Conservation (phyloP, 345 rosid genomes). For the Rhizophora apiculata region DNA sequence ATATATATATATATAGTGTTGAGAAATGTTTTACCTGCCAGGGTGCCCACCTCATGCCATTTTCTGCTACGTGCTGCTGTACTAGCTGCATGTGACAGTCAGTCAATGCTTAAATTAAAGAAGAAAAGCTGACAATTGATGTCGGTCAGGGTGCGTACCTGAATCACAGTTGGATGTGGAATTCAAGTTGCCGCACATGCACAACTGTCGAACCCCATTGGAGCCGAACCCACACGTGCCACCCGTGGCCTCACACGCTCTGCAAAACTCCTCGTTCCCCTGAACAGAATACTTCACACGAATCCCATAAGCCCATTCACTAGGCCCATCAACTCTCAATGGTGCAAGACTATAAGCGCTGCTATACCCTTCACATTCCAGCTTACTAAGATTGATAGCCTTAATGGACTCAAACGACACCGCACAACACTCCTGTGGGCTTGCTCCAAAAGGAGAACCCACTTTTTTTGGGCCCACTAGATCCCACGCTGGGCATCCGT, state of each 20-base stretch:
- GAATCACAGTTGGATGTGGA: constrained; percentile 85
- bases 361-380: constrained; percentile 80
- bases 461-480: constrained; percentile 38
- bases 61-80: constrained; percentile 11
- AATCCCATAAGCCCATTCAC: constrained; percentile 72
- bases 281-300: constrained; percentile 72
- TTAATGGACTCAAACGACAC: constrained; percentile 70
- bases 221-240: constrained; percentile 73
- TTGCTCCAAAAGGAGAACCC: constrained; percentile 36
- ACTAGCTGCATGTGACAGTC: constrained; percentile 1
- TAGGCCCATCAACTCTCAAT: constrained; percentile 44
- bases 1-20: too few relatives aligned
- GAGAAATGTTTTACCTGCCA: background rate
- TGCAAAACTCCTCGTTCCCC: constrained; percentile 62
- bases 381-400: constrained; percentile 60
- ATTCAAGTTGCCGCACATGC: constrained; percentile 65
- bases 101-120: background rate
- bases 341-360: constrained; percentile 82
- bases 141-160: constrained; percentile 27
- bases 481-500: constrained; percentile 70
- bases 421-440: constrained; percentile 82
- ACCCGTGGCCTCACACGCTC: constrained; percentile 81
- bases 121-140: background rate
- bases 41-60: background rate
- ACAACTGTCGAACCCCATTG: constrained; percentile 60